A percentile compares a stretch with the other conserved stretches of the same genome.
These are phyloP conservation scores for Tolypocladium sp. DNA, from an alignment of 2,329 filamentous ascomycete genomes.

Conservation along the genomic window DNA sequence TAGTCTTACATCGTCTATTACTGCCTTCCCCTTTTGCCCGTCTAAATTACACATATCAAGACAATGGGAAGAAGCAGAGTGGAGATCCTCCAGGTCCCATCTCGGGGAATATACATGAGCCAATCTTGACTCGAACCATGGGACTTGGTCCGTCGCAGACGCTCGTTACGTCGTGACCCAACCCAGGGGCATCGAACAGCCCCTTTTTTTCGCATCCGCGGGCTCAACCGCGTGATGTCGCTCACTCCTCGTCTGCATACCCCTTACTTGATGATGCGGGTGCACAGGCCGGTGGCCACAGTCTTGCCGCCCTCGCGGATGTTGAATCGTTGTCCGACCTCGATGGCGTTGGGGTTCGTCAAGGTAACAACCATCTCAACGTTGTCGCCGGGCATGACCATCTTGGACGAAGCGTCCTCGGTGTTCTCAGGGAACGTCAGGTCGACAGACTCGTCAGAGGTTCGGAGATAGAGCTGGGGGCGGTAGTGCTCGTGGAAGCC, in stretches of 20 bases:
- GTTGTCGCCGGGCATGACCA: slow-evolving; percentile 98
- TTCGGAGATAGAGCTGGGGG: slow-evolving; percentile 92
- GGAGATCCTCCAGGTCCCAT: slow-evolving; percentile 26
- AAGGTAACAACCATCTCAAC: slow-evolving; percentile 91
- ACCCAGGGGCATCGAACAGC: background rate
- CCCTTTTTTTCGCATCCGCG: slow-evolving; percentile 3
- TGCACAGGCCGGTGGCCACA: slow-evolving; percentile 75
- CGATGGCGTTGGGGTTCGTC: slow-evolving; percentile 76
- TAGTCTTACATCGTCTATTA: slow-evolving; percentile 14
- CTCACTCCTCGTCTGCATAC: background rate
- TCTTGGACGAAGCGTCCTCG: slow-evolving; percentile 62
- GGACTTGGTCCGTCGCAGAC: slow-evolving; percentile 7
- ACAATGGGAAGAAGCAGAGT: slow-evolving; percentile 30
- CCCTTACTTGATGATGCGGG: slow-evolving; percentile 55
- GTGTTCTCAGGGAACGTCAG: slow-evolving; percentile 82
- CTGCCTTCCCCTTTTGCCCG: slow-evolving; percentile 19
- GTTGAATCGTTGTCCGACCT: slow-evolving; percentile 94
- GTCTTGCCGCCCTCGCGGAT: slow-evolving; percentile 93
- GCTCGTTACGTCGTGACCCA: slow-evolving; percentile 7
- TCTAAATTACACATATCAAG: slow-evolving; percentile 27
- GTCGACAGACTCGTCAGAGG: slow-evolving; percentile 70
- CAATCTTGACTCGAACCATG: slow-evolving; percentile 17
- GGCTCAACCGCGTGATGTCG: background rate
- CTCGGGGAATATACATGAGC: slow-evolving; percentile 28
- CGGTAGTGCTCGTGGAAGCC: slow-evolving; percentile 95